Conservation (phyloP, 2,329 filamentous ascomycete genomes). For the Sclerotinia minor region DNA sequence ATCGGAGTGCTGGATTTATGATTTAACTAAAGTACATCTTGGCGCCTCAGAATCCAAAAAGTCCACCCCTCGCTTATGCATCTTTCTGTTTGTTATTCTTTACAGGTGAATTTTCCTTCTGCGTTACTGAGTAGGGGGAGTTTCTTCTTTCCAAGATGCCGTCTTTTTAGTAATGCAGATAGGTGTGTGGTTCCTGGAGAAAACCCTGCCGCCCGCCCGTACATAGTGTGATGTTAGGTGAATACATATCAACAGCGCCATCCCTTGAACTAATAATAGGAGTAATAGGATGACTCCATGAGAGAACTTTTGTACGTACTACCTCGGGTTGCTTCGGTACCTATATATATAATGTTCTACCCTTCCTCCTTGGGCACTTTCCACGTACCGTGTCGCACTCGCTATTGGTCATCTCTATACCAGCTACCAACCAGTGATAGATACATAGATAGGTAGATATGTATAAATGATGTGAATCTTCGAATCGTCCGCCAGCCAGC, state of each 20-base stretch:
- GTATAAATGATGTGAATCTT: neutral
- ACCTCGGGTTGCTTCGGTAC: neutral
- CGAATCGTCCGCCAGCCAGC: too few relatives aligned
- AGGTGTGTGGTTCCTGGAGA: too few relatives aligned
- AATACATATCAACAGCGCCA: too few relatives aligned
- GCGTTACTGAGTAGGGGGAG: neutral
- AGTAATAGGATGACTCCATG: neutral
- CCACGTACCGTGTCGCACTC: neutral
- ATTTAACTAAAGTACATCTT: constrained; percentile 3
- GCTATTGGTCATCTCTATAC: neutral
- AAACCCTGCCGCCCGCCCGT: too few relatives aligned
- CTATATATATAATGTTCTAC: too few relatives aligned
- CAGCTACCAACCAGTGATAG: too few relatives aligned
- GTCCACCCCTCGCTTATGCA: constrained; percentile 11
- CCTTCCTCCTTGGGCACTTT: too few relatives aligned
- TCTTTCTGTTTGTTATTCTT: neutral
- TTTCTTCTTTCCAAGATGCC: neutral
- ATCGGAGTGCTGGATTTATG: constrained; percentile 18
- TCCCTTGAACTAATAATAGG: neutral
- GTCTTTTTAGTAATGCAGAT: too few relatives aligned
- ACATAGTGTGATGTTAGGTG: too few relatives aligned
- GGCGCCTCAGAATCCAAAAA: constrained; percentile 1
- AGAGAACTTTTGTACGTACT: neutral
- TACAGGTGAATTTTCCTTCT: neutral
- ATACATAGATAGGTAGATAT: neutral